These are phyloP conservation scores for Gloeopeniophorella convolvens DNA, from an alignment of 768 basidiomycete species.

Conservation along the genomic window DNA sequence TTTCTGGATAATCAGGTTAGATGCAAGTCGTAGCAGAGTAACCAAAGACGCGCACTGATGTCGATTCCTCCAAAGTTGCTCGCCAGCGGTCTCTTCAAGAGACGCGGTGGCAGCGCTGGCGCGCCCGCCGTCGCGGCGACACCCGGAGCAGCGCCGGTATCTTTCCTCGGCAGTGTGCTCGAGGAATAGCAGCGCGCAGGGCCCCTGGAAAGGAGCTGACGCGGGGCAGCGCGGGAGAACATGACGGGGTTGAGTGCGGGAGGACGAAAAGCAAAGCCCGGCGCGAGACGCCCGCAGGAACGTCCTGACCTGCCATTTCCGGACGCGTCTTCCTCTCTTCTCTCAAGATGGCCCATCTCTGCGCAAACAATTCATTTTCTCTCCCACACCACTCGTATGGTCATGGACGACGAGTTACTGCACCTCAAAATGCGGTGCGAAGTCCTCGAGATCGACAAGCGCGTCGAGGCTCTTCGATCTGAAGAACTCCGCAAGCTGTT, in stretches of 20 bases:
- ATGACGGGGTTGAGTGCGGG: constrained; percentile 11
- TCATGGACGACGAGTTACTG: no score
- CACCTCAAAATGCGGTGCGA: no score
- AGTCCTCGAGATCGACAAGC: no score
- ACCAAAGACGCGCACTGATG: constrained; percentile 9
- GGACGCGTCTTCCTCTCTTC: no score
- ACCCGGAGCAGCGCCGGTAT: background rate
- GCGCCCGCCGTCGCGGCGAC: background rate
- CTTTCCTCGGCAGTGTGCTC: background rate
- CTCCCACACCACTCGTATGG: no score
- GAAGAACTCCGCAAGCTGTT: no score
- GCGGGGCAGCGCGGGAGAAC: no score
- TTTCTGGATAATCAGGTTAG: constrained; percentile 3
- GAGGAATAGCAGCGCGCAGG: constrained; percentile 5
- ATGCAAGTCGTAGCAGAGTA: background rate
- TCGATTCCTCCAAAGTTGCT: constrained; percentile 15
- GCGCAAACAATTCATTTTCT: no score
- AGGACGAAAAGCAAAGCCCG: background rate
- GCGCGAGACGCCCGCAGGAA: no score
- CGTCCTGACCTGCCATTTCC: no score
- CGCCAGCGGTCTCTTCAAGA: constrained; percentile 5
- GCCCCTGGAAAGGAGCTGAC: constrained; percentile 6
- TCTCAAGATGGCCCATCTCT: no score
- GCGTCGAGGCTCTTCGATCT: no score
- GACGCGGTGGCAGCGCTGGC: background rate